These are phyloP conservation scores for Dryadomyces quercus-mongolicae DNA, from an alignment of 2,329 filamentous ascomycete species.

Conservation along the genomic window DNA sequence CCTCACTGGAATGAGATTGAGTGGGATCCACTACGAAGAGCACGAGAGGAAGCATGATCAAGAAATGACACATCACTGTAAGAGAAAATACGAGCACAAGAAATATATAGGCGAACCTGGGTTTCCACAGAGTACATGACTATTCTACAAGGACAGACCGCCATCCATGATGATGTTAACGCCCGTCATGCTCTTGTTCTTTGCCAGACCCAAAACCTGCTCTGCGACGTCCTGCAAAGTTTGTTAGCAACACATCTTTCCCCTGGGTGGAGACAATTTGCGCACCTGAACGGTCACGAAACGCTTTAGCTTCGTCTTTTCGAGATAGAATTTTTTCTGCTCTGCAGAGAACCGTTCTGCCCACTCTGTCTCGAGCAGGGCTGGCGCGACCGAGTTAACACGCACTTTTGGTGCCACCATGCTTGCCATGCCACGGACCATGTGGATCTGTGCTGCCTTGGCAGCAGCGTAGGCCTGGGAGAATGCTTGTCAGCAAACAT, in stretches of 20 bases:
- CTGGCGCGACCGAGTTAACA: slow-evolving; percentile 46
- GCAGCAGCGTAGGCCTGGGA: slow-evolving; percentile 59
- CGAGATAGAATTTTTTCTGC: neutral
- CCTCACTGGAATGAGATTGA: no score
- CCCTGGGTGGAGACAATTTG: neutral
- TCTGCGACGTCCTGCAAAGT: neutral
- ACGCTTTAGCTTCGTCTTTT: neutral
- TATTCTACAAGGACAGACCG: no score
- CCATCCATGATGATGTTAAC: neutral
- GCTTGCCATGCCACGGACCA: slow-evolving; percentile 39
- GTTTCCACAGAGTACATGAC: no score
- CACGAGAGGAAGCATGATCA: no score
- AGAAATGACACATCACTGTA: no score
- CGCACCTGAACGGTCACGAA: neutral
- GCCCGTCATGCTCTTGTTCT: neutral
- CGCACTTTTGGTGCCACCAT: slow-evolving; percentile 41
- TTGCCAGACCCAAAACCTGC: neutral
- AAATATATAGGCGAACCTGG: no score
- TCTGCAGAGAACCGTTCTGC: neutral
- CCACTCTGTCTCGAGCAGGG: slow-evolving; percentile 13
- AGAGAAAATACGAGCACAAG: no score
- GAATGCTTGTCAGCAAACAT: neutral
- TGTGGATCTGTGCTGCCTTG: slow-evolving; percentile 58
- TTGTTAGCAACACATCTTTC: neutral
- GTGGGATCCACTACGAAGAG: no score